phyloP scores from a whole-genome alignment of 176 grass and related monocot species.

The Carex pumila region DNA sequence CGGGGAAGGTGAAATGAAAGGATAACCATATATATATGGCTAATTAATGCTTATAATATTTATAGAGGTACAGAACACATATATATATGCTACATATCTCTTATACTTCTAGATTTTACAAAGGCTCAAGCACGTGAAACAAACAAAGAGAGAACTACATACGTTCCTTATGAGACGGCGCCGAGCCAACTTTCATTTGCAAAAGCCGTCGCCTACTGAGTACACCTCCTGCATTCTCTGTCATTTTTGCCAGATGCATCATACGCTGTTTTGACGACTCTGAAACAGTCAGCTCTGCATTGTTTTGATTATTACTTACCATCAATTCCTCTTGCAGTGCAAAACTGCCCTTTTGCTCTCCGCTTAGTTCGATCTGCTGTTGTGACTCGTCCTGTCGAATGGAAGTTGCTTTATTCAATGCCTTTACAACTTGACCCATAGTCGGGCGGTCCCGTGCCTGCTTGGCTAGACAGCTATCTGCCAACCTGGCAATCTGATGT shows the following conservation, averaged over 20 bases:
- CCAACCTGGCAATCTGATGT: conserved; percentile 33
- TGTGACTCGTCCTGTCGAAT: background rate
- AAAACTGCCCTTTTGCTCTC: background rate
- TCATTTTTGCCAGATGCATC: conserved; percentile 15
- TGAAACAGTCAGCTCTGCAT: background rate
- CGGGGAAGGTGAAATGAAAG: too few species aligned
- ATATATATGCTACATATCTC: too few species aligned
- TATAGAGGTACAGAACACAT: too few species aligned
- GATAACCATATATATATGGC: too few species aligned
- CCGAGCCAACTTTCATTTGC: background rate
- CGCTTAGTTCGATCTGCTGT: background rate
- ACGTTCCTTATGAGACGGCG: background rate
- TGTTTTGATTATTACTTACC: background rate
- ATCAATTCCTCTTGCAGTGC: background rate
- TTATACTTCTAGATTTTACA: too few species aligned
- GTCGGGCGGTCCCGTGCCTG: conserved; percentile 41
- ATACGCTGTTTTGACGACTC: conserved; percentile 4
- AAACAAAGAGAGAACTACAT: background rate
- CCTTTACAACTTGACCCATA: conserved; percentile 45
- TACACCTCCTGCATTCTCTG: background rate
- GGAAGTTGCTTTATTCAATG: conserved; percentile 22
- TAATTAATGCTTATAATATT: too few species aligned
- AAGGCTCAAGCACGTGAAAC: background rate
- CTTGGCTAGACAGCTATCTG: conserved; percentile 40
- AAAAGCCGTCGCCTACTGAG: background rate